phyloP scores from a whole-genome alignment of 2,329 filamentous ascomycete genomes.

The Fusarium anguioides region DNA sequence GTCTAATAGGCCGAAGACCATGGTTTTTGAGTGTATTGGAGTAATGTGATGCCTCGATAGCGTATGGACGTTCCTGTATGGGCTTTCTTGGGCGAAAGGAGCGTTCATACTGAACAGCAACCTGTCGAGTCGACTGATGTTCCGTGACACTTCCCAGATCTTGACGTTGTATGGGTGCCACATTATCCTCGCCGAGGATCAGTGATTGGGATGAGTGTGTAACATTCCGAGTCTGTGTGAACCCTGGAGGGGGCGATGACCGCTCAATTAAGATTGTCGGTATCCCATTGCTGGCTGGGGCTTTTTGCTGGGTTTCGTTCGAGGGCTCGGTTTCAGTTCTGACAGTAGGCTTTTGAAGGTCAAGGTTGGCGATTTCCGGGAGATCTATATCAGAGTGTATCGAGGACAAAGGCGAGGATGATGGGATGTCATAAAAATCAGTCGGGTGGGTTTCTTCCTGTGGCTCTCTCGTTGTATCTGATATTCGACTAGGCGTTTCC shows the following conservation, averaged over 20 bases:
- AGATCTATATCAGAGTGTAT: slow-evolving; percentile 46
- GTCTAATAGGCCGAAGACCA: slow-evolving; percentile 64
- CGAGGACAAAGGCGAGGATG: slow-evolving; percentile 53
- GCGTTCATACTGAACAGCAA: slow-evolving; percentile 54
- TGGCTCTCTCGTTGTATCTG: slow-evolving; percentile 8
- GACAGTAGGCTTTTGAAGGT: slow-evolving; percentile 1
- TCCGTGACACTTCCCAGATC: slow-evolving; percentile 29
- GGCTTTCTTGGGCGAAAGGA: slow-evolving; percentile 69
- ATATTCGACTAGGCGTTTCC: slow-evolving; percentile 8
- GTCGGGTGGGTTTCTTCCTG: not conserved
- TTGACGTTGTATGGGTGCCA: slow-evolving; percentile 28
- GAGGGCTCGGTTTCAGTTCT: not conserved
- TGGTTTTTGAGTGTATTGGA: slow-evolving; percentile 64
- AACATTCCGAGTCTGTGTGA: slow-evolving; percentile 5
- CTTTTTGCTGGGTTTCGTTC: slow-evolving; percentile 9
- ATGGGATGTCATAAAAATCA: slow-evolving; percentile 19
- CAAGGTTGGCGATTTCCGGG: slow-evolving; percentile 33
- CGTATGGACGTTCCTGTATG: slow-evolving; percentile 70
- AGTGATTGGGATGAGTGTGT: not conserved
- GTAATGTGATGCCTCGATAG: slow-evolving; percentile 66
- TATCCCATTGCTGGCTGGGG: slow-evolving; percentile 48
- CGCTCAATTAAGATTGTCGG: slow-evolving; percentile 53
- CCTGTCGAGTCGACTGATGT: slow-evolving; percentile 41
- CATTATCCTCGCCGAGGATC: not conserved
- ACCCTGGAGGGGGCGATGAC: slow-evolving; percentile 48